These are phyloP conservation scores for Colletotrichum gloeosporioides DNA, from an alignment of 2,329 filamentous ascomycete genomes.

Conservation along the genomic window DNA sequence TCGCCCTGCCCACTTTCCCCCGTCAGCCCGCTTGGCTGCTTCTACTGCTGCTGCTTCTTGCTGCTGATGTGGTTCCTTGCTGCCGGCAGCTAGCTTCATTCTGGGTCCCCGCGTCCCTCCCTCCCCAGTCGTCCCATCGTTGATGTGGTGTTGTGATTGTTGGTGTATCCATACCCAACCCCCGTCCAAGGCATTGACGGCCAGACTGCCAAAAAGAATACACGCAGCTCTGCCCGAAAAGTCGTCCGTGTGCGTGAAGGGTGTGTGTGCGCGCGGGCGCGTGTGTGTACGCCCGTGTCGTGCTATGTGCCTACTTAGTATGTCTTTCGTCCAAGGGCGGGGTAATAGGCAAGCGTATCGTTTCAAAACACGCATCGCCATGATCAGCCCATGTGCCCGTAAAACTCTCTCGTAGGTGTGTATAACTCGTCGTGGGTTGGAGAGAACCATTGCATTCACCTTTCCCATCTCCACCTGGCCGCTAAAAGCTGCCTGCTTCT, in stretches of 20 bases:
- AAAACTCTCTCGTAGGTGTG: background rate
- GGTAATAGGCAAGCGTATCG: conserved; percentile 5
- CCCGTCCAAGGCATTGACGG: background rate
- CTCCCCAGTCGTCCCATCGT: background rate
- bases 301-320: background rate
- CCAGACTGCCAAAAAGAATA: background rate
- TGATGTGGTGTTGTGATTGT: background rate
- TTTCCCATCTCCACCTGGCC: background rate
- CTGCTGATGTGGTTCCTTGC: background rate
- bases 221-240: background rate
- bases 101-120: background rate
- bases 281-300: background rate
- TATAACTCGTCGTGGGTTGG: background rate
- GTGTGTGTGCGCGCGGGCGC: background rate
- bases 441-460: background rate
- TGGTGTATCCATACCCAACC: background rate
- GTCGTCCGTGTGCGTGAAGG: background rate
- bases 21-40: background rate
- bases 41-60: background rate
- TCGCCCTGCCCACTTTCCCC: background rate
- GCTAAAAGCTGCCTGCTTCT: background rate
- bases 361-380: conserved; percentile 12
- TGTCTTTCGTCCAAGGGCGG: conserved; percentile 1
- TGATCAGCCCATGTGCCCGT: conserved; percentile 9
- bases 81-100: background rate